Conservation (phyloP, 371 early-diverging fungal genomes). For the Chytridium lagenaria region DNA sequence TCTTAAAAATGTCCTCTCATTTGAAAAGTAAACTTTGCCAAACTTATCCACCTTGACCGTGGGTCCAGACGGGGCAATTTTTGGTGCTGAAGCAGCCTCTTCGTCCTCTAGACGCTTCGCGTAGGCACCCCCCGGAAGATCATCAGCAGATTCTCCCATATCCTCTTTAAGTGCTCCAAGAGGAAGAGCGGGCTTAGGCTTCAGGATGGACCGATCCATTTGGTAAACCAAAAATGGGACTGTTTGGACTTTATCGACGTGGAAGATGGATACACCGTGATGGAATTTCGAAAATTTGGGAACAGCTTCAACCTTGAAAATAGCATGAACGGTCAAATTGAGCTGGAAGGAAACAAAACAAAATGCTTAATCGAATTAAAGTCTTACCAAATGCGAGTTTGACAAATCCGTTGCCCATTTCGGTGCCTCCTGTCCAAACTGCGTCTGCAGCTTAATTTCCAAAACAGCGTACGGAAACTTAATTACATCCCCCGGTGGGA, state of each 20-base stretch:
- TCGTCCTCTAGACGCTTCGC: constrained; percentile 21
- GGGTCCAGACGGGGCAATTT: not conserved
- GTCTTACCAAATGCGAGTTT: constrained; percentile 73
- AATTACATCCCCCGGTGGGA: constrained; percentile 80
- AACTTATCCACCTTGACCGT: constrained; percentile 39
- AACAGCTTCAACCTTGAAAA: constrained; percentile 77
- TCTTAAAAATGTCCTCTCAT: constrained; percentile 96
- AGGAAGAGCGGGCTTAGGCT: constrained; percentile 29
- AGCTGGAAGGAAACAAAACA: not conserved
- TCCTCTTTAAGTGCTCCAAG: constrained; percentile 30
- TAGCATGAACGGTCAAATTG: not conserved
- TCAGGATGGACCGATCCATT: constrained; percentile 40
- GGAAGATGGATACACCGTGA: constrained; percentile 92
- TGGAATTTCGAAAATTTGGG: constrained; percentile 98
- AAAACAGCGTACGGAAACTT: constrained; percentile 96
- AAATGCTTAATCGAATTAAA: not conserved
- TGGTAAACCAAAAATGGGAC: constrained; percentile 91
- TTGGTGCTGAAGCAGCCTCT: not conserved
- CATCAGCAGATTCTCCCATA: constrained; percentile 9
- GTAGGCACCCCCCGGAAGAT: constrained; percentile 6
- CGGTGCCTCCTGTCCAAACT: constrained; percentile 83
- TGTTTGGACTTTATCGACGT: constrained; percentile 79
- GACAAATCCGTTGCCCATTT: constrained; percentile 92
- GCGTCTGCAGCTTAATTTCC: constrained; percentile 95
- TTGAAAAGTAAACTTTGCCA: constrained; percentile 95